Conservation (phyloP, 352 stramenopile species). For the Salisapilia sapeloensis region DNA sequence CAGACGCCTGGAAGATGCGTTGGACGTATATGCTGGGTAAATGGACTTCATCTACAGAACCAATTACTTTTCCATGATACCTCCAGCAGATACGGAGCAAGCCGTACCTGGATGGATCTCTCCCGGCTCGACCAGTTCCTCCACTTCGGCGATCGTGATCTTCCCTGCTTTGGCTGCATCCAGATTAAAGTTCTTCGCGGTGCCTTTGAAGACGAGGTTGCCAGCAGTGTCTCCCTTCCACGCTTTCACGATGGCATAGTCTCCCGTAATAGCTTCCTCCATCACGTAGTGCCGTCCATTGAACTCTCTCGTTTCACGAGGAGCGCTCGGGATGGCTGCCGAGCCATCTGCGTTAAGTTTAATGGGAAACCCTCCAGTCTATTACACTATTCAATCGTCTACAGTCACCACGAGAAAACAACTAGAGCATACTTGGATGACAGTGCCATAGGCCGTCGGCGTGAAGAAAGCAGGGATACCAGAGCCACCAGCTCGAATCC, state of each 20-base stretch:
- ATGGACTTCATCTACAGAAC: slow-evolving; percentile 79
- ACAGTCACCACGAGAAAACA: slow-evolving; percentile 1
- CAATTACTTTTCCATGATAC: neutral
- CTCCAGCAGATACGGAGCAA: neutral
- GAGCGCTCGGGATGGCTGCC: slow-evolving; percentile 41
- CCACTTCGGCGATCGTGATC: slow-evolving; percentile 90
- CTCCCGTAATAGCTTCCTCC: slow-evolving; percentile 88
- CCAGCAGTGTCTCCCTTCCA: slow-evolving; percentile 92
- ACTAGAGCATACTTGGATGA: slow-evolving; percentile 50
- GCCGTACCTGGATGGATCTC: slow-evolving; percentile 73
- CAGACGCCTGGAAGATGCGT: slow-evolving; percentile 83
- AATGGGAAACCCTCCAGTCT: slow-evolving; percentile 60
- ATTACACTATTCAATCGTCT: neutral
- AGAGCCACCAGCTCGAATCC: slow-evolving; percentile 82
- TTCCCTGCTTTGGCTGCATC: slow-evolving; percentile 88
- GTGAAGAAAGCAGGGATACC: slow-evolving; percentile 96
- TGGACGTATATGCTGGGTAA: slow-evolving; percentile 92
- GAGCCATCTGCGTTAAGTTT: slow-evolving; percentile 54
- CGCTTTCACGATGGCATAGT: slow-evolving; percentile 91
- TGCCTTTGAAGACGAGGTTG: slow-evolving; percentile 92
- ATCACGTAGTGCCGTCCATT: slow-evolving; percentile 89
- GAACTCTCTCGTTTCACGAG: slow-evolving; percentile 58
- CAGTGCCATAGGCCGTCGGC: slow-evolving; percentile 85
- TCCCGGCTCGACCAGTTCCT: slow-evolving; percentile 88
- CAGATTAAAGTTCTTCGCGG: slow-evolving; percentile 93